Conservation (phyloP, 345 rosid species). For the Nasturtium officinale region DNA sequence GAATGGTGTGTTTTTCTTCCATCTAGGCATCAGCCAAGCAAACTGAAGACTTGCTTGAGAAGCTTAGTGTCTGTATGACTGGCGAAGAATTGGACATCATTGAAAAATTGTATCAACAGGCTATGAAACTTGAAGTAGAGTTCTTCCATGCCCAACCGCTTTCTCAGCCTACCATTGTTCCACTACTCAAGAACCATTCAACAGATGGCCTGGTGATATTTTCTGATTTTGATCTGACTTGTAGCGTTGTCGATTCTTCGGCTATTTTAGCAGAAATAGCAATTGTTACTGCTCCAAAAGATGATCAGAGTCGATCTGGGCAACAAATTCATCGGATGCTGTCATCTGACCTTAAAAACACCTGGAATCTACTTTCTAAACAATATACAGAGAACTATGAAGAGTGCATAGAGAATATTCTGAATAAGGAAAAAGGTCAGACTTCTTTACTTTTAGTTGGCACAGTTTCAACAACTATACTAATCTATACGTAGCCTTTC, state of each 20-base stretch:
- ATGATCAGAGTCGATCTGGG: conserved; percentile 61
- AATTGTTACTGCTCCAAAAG: conserved; percentile 81
- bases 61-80: conserved; percentile 87
- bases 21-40: conserved; percentile 83
- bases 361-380: conserved; percentile 74
- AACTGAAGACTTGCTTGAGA: conserved; percentile 94
- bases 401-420: conserved; percentile 79
- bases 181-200: conserved; percentile 60
- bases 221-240: conserved; percentile 96
- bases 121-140: conserved; percentile 96
- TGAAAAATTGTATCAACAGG: conserved; percentile 93
- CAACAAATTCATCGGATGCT: conserved; percentile 65
- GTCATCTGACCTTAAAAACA: conserved; percentile 72
- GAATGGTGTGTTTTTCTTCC: conserved; percentile 45
- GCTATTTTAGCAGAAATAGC: conserved; percentile 97
- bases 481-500: background rate
- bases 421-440: conserved; percentile 67
- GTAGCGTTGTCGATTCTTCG: conserved; percentile 93
- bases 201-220: conserved; percentile 66
- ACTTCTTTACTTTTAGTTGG: conserved; percentile 18
- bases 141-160: conserved; percentile 82
- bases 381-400: conserved; percentile 89
- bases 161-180: conserved; percentile 72
- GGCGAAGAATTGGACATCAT: conserved; percentile 93
- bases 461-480: background rate